Evolutionary conservation across 192 early-diverging fungal species (phyloP).

Genomic region (Gamsiella multidivaricata): DNA sequence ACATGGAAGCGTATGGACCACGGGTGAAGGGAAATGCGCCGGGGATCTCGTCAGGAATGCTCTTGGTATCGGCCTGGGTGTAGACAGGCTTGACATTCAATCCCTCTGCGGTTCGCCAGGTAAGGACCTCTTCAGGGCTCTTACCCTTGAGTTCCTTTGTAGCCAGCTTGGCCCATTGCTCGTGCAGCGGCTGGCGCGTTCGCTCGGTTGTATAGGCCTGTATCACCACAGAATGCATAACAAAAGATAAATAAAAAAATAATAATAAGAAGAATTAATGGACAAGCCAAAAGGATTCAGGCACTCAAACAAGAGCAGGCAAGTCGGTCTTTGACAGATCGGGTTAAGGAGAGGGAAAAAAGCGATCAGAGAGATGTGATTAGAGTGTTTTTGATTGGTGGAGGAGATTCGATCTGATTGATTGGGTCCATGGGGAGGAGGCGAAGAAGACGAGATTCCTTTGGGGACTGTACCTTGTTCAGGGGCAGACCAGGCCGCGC

Average conservation of each 20-base stretch:
- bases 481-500: slow-evolving; percentile 26
- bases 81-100: slow-evolving; percentile 89
- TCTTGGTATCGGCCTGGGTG: slow-evolving; percentile 75
- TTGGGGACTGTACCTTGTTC: slow-evolving; percentile 23
- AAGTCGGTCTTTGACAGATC: background rate
- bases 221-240: too few relatives aligned
- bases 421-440: background rate
- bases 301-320: background rate
- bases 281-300: too few relatives aligned
- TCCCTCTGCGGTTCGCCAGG: slow-evolving; percentile 88
- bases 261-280: background rate
- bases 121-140: slow-evolving; percentile 74
- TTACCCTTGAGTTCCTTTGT: slow-evolving; percentile 91
- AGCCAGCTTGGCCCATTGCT: slow-evolving; percentile 79
- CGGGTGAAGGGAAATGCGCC: slow-evolving; percentile 91
- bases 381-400: too few relatives aligned
- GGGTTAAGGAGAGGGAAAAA: too few relatives aligned
- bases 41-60: slow-evolving; percentile 75
- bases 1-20: slow-evolving; percentile 87
- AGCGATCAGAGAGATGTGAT: too few relatives aligned
- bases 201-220: slow-evolving; percentile 51
- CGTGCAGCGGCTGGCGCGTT: slow-evolving; percentile 67
- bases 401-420: too few relatives aligned
- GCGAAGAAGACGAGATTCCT: background rate
- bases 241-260: background rate